Conservation (phyloP, 2,329 filamentous ascomycete genomes). For the Stachybotrys elegans region DNA sequence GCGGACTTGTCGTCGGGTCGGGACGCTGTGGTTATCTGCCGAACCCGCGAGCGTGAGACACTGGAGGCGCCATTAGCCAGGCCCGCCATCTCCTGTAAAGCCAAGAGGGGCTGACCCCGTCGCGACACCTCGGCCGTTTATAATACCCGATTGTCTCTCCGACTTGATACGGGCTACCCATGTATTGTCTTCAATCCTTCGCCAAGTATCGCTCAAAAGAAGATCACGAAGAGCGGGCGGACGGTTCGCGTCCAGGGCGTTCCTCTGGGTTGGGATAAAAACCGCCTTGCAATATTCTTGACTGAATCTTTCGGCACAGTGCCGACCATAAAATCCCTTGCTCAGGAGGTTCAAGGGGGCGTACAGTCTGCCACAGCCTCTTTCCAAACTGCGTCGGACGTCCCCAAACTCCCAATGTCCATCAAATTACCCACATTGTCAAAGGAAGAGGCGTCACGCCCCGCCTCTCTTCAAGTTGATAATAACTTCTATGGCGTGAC, state of each 20-base stretch:
- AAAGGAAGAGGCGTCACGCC: background rate
- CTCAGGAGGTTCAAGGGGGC: background rate
- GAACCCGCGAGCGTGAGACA: no score
- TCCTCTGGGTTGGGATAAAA: background rate
- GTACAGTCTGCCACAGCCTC: background rate
- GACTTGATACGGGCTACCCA: no score
- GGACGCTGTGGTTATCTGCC: no score
- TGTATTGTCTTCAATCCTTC: no score
- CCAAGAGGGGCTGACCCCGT: no score
- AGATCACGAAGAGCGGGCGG: background rate
- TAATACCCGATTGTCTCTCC: no score
- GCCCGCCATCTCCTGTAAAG: no score
- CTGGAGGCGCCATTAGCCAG: no score
- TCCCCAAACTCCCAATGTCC: background rate
- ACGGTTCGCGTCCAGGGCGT: slow-evolving; percentile 1
- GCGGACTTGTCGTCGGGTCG: no score
- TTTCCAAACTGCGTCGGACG: background rate
- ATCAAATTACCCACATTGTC: background rate
- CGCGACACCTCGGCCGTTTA: no score
- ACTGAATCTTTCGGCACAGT: background rate
- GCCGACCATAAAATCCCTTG: background rate
- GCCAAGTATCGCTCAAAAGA: background rate
- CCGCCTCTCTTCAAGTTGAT: background rate
- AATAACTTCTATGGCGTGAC: slow-evolving; percentile 5
- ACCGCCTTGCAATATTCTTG: background rate